Conservation (phyloP, 2,329 filamentous ascomycete genomes). For the Colletotrichum plurivorum region DNA sequence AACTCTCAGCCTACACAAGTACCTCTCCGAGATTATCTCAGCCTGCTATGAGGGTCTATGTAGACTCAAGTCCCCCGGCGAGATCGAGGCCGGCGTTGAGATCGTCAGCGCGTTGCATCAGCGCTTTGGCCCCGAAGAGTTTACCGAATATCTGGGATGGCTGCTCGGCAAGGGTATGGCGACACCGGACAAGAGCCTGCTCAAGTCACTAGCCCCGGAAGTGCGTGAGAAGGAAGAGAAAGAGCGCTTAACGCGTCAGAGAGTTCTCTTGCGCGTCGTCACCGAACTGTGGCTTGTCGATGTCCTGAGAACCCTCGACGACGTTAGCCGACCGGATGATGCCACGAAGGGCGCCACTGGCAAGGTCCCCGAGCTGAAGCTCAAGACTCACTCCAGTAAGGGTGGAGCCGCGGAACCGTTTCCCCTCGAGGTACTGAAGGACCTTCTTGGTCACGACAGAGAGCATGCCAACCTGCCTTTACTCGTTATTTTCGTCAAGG, state of each 20-base stretch:
- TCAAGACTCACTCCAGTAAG: slow-evolving; percentile 69
- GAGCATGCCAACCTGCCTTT: slow-evolving; percentile 93
- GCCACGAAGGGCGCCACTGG: slow-evolving; percentile 72
- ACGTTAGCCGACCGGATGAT: slow-evolving; percentile 74
- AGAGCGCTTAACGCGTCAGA: slow-evolving; percentile 88
- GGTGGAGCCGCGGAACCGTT: slow-evolving; percentile 87
- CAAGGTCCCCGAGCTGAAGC: slow-evolving; percentile 75
- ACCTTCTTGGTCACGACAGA: slow-evolving; percentile 91
- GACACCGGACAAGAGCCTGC: slow-evolving; percentile 85
- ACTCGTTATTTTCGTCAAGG: slow-evolving; percentile 95
- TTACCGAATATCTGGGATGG: slow-evolving; percentile 94
- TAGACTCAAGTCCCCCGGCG: slow-evolving; percentile 90
- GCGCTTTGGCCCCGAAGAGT: slow-evolving; percentile 90
- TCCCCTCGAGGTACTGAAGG: slow-evolving; percentile 96
- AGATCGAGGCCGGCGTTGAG: slow-evolving; percentile 92
- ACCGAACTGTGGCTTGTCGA: slow-evolving; percentile 97
- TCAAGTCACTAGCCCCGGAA: slow-evolving; percentile 85
- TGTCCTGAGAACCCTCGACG: slow-evolving; percentile 84
- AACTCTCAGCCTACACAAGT: slow-evolving; percentile 93
- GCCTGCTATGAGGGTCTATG: slow-evolving; percentile 95
- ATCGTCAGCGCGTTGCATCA: slow-evolving; percentile 96
- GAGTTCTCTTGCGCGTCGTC: slow-evolving; percentile 87
- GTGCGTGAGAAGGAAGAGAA: slow-evolving; percentile 96
- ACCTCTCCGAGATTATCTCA: slow-evolving; percentile 96
- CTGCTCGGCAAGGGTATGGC: slow-evolving; percentile 91